Evolutionary conservation across 768 basidiomycete species (phyloP).

Genomic region (button mushroom (Agaricus bisporus)): DNA sequence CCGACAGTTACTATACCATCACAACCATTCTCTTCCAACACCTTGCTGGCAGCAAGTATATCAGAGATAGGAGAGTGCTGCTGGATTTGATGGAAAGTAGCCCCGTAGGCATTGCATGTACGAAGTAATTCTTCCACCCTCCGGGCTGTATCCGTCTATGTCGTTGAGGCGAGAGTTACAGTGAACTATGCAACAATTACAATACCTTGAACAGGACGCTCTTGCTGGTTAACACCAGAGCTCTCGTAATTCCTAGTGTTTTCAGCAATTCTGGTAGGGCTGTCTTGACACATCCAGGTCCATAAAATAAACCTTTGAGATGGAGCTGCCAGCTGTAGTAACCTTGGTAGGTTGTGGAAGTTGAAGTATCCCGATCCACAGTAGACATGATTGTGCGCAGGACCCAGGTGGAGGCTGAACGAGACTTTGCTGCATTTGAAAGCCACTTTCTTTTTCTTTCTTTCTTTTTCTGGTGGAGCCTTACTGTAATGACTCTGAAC

Average conservation of each 20-base stretch:
- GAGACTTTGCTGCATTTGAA: no score
- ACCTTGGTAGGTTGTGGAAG: slow-evolving; percentile 34
- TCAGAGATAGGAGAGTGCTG: slow-evolving; percentile 67
- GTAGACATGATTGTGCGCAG: slow-evolving; percentile 19
- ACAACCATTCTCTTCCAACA: slow-evolving; percentile 50
- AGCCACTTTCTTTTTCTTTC: no score
- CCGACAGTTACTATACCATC: slow-evolving; percentile 71
- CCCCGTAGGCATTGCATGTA: slow-evolving; percentile 52
- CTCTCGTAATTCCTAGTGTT: slow-evolving; percentile 51
- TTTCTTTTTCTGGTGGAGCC: no score
- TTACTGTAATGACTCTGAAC: no score
- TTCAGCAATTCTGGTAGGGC: slow-evolving; percentile 60
- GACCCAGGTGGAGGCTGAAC: no score
- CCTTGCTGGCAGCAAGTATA: slow-evolving; percentile 49
- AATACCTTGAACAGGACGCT: slow-evolving; percentile 5
- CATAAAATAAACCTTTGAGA: slow-evolving; percentile 65
- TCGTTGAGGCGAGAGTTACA: not conserved
- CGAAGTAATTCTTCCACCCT: slow-evolving; percentile 51
- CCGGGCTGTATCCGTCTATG: slow-evolving; percentile 55
- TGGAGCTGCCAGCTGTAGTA: slow-evolving; percentile 65
- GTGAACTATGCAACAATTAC: not conserved
- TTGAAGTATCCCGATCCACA: slow-evolving; percentile 17
- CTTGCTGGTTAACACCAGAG: slow-evolving; percentile 65
- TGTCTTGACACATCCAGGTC: slow-evolving; percentile 57
- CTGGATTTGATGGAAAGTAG: slow-evolving; percentile 68